Evolutionary conservation across 2,329 filamentous ascomycete species (phyloP).

Genomic region (Botrytis porri): DNA sequence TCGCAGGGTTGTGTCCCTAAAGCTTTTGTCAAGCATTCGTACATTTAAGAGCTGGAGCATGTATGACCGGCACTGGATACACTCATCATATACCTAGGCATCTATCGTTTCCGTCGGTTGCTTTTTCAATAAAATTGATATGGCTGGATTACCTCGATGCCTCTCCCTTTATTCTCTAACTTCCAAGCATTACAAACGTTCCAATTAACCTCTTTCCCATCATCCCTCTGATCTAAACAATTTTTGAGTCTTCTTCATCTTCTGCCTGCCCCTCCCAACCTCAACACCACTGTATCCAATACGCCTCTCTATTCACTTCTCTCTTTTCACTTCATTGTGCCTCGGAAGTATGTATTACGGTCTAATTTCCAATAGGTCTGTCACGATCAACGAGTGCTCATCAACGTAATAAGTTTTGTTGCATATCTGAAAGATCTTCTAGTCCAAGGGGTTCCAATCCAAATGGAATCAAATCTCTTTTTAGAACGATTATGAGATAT

Average conservation of each 20-base stretch:
- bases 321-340: not conserved
- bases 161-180: not conserved
- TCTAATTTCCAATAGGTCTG: rapidly evolving
- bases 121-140: not conserved
- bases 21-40: not conserved
- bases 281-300: not conserved
- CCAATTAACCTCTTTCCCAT: not conserved
- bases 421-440: not conserved
- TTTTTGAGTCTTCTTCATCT: not conserved
- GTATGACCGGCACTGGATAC: not conserved
- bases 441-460: not conserved
- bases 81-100: not conserved
- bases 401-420: not conserved
- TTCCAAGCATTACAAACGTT: not conserved
- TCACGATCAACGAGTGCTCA: not conserved
- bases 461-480: not conserved
- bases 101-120: not conserved
- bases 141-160: not conserved
- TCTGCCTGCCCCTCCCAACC: not conserved
- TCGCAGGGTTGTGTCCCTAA: not conserved
- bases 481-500: not conserved
- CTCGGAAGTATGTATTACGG: not conserved
- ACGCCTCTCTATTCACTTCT: not conserved
- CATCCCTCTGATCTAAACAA: not conserved
- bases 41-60: not conserved